Evolutionary conservation across 2,329 filamentous ascomycete species (phyloP), one percentile per base, ranked within the genome.

Genomic region (Beauveria sp.): DNA sequence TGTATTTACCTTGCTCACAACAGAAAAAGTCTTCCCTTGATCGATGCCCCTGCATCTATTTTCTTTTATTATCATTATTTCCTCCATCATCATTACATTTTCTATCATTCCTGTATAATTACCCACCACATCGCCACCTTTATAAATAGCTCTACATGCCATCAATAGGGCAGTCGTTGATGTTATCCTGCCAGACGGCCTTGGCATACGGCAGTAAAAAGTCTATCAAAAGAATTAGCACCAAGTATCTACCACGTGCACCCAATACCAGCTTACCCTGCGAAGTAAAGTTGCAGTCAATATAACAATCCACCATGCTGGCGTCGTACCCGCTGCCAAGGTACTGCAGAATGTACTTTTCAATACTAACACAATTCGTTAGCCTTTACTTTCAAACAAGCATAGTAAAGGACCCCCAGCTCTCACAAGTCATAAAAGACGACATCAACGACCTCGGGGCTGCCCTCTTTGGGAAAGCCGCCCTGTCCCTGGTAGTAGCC

Each of bases 391-490:
- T 55, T 28, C 6, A 16, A 5, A 24, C 18, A 22, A 14, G 1
- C 50, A 16, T 3, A 12, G 30, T 7, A 28, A 14, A 12, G 3
- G 3, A 8, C 24, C 1, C 5, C 12, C 34, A 14, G 34, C n/a
- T 71, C 74, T 69, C 63, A 77, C 75, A 80, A 84, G 64, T 84
- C 80, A 16, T 81, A 68, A 66, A 84, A 84, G 26, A 84, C 72
- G 0, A 84, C 67, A 63, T 84, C 82, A 2, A 83, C 80, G 2
- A 68, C 74, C 12, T 76, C 73, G 0, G 80, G 77, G 55, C 56
- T 72, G 1, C 77, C 77, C 26, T 77, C 71, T 2, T 67, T 62
- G 0, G 79, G 77, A 59, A 84, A 82, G 0, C 76, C 78, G 7
- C 71, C 80, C 18, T 77, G 75, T 3, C 75, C 76, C 66, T 81